A percentile compares a stretch with the other conserved stretches of the same genome.
These are phyloP conservation scores for Arthrobotrys megalospora DNA, from an alignment of 2,329 filamentous ascomycete genomes.

Conservation along the genomic window DNA sequence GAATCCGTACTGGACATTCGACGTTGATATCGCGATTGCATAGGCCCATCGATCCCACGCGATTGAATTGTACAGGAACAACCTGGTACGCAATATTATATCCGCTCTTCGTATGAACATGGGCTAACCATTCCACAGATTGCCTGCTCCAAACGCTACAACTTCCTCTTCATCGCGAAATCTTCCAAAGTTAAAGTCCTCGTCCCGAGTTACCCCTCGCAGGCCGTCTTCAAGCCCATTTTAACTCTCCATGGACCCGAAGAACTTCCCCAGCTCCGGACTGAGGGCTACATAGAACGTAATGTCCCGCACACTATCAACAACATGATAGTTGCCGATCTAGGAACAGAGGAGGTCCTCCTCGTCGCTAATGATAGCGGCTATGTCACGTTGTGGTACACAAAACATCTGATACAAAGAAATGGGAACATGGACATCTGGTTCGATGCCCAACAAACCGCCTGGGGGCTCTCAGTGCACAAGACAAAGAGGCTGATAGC, in stretches of 20 bases:
- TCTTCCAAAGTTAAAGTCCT: constrained; percentile 74
- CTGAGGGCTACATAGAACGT: constrained; percentile 73
- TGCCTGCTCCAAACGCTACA: constrained; percentile 64
- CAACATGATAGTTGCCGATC: constrained; percentile 77
- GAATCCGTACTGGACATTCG: background rate
- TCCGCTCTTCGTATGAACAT: background rate
- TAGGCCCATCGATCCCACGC: constrained; percentile 32
- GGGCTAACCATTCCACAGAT: constrained; percentile 51
- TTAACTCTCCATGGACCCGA: constrained; percentile 71
- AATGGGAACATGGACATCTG: constrained; percentile 66
- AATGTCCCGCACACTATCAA: constrained; percentile 76
- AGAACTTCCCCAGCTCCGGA: constrained; percentile 65
- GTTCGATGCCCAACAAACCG: constrained; percentile 81
- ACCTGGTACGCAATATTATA: constrained; percentile 28
- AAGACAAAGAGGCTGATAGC: constrained; percentile 86
- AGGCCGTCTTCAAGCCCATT: constrained; percentile 71
- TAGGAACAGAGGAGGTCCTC: constrained; percentile 80
- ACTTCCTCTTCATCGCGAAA: constrained; percentile 72
- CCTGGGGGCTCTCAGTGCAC: constrained; percentile 92
- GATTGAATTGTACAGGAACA: constrained; percentile 51
- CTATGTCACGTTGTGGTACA: constrained; percentile 80
- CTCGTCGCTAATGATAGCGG: constrained; percentile 80
- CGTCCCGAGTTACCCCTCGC: constrained; percentile 70
- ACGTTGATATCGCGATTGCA: constrained; percentile 17
- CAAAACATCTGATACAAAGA: constrained; percentile 67